Percentiles rank a stretch among this genome's conserved stretches.
phyloP scores from a whole-genome alignment of 2,329 filamentous ascomycete genomes.

The Microascus cirrosus region DNA sequence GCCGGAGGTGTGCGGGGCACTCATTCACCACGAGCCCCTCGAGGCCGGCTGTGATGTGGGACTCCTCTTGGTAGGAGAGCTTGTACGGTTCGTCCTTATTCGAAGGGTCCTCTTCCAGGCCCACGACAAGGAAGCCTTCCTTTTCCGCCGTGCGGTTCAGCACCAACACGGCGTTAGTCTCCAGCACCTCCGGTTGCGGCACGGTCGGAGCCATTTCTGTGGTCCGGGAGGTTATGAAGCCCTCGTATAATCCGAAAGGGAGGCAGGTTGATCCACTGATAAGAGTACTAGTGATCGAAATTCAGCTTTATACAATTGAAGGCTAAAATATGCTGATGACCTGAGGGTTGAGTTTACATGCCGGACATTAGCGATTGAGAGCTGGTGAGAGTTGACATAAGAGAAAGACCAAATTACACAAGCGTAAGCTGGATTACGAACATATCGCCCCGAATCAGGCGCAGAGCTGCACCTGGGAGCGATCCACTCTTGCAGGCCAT shows the following conservation, averaged over 20 bases:
- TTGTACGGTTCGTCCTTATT: constrained; percentile 8
- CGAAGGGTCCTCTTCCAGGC: constrained; percentile 1
- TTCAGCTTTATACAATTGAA: too few relatives aligned
- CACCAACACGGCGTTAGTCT: background rate
- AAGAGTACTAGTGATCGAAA: too few relatives aligned
- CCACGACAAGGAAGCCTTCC: constrained; percentile 1
- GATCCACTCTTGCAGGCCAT: background rate
- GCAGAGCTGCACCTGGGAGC: background rate
- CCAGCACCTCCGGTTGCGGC: background rate
- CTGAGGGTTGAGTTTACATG: background rate
- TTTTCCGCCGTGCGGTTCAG: background rate
- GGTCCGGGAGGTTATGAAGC: background rate
- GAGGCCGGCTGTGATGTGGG: constrained; percentile 16
- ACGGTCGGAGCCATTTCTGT: background rate
- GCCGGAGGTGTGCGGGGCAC: constrained; percentile 3
- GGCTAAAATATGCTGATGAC: too few relatives aligned
- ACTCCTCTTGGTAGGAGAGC: constrained; percentile 8
- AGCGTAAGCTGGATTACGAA: background rate
- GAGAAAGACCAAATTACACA: background rate
- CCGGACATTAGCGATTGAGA: background rate
- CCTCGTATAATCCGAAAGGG: background rate
- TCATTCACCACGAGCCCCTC: constrained; percentile 6
- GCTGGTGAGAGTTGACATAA: background rate
- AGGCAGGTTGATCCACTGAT: too few relatives aligned
- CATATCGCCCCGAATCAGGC: background rate